These are phyloP conservation scores for Austroboletus rostrupii DNA, from an alignment of 1,284 basidiomycete genomes.

Conservation along the genomic window DNA sequence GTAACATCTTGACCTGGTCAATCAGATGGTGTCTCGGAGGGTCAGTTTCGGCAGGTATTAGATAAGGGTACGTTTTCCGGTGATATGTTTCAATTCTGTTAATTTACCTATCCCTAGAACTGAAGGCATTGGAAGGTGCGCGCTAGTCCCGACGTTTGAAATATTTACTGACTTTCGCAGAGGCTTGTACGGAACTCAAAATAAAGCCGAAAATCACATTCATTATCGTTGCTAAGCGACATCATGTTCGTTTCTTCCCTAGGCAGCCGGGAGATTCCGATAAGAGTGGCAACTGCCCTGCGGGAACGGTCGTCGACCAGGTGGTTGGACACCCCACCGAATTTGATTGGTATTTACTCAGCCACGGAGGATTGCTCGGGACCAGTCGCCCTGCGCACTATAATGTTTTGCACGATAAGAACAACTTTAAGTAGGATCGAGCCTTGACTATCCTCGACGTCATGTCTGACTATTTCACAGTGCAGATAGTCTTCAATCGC, in stretches of 20 bases:
- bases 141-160: conserved; percentile 1
- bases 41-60: conserved; percentile 69
- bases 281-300: conserved; percentile 66
- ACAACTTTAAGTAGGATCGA: conserved; percentile 42
- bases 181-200: conserved; percentile 49
- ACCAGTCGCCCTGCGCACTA: conserved; percentile 70
- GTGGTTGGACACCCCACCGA: conserved; percentile 71
- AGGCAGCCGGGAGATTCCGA: conserved; percentile 48
- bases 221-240: conserved; percentile 73
- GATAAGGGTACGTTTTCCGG: conserved; percentile 43
- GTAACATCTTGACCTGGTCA: conserved; percentile 4
- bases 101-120: conserved; percentile 32
- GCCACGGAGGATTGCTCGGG: conserved; percentile 67
- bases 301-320: conserved; percentile 71
- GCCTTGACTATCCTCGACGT: neutral
- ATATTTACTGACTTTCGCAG: conserved; percentile 33
- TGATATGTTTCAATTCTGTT: neutral
- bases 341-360: conserved; percentile 79
- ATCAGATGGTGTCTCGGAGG: conserved; percentile 76
- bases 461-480: conserved; percentile 31
- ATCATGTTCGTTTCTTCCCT: conserved; percentile 77
- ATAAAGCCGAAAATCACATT: conserved; percentile 68
- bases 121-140: conserved; percentile 54
- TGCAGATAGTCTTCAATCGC: conserved; percentile 61
- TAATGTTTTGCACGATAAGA: conserved; percentile 58